phyloP scores from a whole-genome alignment of 176 grass and related monocot genomes.

The Musa itinerans region DNA sequence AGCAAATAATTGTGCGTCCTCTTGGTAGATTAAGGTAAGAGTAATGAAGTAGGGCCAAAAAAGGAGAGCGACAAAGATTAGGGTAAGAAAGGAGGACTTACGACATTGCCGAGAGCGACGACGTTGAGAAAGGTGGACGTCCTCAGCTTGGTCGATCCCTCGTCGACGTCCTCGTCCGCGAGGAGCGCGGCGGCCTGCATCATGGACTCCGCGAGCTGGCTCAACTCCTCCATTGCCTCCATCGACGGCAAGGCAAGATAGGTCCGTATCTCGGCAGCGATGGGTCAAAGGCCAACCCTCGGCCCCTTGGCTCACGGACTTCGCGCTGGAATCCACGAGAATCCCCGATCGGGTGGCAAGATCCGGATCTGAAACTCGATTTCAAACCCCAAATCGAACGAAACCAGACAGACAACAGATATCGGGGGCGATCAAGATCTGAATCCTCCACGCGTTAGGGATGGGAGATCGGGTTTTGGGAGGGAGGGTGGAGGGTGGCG shows the following conservation, averaged over 20 bases:
- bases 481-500: too few species aligned
- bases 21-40: not conserved
- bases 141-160: slow-evolving; percentile 34
- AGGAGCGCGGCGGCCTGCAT: slow-evolving; percentile 79
- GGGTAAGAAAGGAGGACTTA: slow-evolving; percentile 36
- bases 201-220: slow-evolving; percentile 77
- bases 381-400: not conserved
- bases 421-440: not conserved
- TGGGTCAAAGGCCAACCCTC: not conserved
- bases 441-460: not conserved
- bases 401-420: not conserved
- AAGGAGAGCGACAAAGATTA: not conserved
- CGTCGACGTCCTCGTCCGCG: slow-evolving; percentile 77
- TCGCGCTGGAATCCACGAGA: not conserved
- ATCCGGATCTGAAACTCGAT: slow-evolving; percentile 2
- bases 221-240: slow-evolving; percentile 92
- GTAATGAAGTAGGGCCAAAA: not conserved
- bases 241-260: slow-evolving; percentile 20
- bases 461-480: not conserved
- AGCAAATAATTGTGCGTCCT: not conserved
- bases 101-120: slow-evolving; percentile 89
- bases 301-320: not conserved
- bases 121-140: slow-evolving; percentile 89
- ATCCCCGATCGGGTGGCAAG: not conserved
- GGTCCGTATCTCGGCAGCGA: not conserved